Conservation (phyloP, 768 basidiomycete genomes). For the Fomitopsis pulvina region DNA sequence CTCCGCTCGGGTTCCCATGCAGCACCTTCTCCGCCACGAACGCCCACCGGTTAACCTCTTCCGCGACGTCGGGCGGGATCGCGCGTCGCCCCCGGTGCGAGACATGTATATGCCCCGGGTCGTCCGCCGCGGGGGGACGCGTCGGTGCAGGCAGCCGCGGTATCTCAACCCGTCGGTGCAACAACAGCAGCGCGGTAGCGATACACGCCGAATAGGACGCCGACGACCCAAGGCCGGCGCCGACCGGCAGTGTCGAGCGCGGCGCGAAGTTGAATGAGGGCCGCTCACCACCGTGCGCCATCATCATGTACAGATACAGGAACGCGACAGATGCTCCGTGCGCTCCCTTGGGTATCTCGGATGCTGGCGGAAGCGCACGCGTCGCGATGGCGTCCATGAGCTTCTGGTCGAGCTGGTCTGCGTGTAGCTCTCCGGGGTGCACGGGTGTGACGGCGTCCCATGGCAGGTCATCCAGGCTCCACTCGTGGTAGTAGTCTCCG, state of each 20-base stretch:
- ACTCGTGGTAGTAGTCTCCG: constrained; percentile 68
- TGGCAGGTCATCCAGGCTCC: constrained; percentile 71
- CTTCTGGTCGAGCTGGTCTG: constrained; percentile 62
- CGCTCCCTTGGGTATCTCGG: constrained; percentile 28
- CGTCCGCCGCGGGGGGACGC: constrained; percentile 21
- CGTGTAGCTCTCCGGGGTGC: constrained; percentile 44
- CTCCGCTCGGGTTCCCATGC: constrained; percentile 95
- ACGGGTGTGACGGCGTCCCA: constrained; percentile 67
- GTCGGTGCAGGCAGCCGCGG: constrained; percentile 46
- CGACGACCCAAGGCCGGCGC: constrained; percentile 94
- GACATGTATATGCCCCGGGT: constrained; percentile 51
- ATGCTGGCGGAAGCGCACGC: constrained; percentile 29
- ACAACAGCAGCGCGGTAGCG: constrained; percentile 72
- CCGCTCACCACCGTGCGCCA: constrained; percentile 47
- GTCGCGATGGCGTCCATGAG: constrained; percentile 67
- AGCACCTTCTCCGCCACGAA: constrained; percentile 94
- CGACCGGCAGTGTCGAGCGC: constrained; percentile 87
- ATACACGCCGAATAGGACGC: constrained; percentile 91
- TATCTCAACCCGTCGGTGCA: constrained; percentile 59
- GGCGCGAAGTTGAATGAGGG: constrained; percentile 74
- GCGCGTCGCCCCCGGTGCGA: constrained; percentile 62
- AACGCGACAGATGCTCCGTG: constrained; percentile 62
- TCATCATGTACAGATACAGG: constrained; percentile 88
- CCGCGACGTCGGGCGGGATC: constrained; percentile 56
- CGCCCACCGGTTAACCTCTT: constrained; percentile 87